Evolutionary conservation across 2,329 filamentous ascomycete species (phyloP).

Genomic region (Lizonia empirigonia): DNA sequence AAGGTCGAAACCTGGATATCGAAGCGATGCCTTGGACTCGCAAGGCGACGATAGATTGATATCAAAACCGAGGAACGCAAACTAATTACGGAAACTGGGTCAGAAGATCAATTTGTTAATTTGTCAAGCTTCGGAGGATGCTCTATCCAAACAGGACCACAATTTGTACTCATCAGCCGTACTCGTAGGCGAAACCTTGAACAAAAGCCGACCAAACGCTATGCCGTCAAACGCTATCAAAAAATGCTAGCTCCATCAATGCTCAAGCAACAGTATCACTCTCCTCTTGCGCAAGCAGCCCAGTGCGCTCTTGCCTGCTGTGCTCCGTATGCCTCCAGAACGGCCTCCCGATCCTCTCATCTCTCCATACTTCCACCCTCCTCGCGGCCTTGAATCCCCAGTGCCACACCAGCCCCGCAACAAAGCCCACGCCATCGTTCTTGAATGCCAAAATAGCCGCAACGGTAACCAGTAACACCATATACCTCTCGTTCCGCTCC

Average conservation of each 20-base stretch:
- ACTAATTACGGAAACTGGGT: no score
- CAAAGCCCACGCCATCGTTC: constrained; percentile 87
- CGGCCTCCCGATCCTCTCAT: constrained; percentile 16
- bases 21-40: neutral
- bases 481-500: constrained; percentile 78
- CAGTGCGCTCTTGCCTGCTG: constrained; percentile 27
- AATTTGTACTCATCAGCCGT: neutral
- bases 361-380: constrained; percentile 34
- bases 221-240: constrained; percentile 6
- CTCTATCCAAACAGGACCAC: neutral
- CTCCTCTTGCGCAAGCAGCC: constrained; percentile 36
- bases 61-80: no score
- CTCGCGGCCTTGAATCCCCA: constrained; percentile 60
- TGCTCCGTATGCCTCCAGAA: constrained; percentile 36
- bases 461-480: constrained; percentile 86
- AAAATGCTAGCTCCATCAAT: neutral
- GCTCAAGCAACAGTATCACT: constrained; percentile 35
- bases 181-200: neutral
- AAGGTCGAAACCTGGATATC: neutral
- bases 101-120: neutral
- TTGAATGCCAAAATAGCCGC: constrained; percentile 82
- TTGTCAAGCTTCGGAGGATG: neutral
- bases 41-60: no score
- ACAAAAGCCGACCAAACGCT: neutral
- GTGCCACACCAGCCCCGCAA: constrained; percentile 80